Percentiles rank a stretch among this genome's conserved stretches.
Conservation (phyloP, 2,329 filamentous ascomycete species). For the Alternaria hordeiaustralica region DNA sequence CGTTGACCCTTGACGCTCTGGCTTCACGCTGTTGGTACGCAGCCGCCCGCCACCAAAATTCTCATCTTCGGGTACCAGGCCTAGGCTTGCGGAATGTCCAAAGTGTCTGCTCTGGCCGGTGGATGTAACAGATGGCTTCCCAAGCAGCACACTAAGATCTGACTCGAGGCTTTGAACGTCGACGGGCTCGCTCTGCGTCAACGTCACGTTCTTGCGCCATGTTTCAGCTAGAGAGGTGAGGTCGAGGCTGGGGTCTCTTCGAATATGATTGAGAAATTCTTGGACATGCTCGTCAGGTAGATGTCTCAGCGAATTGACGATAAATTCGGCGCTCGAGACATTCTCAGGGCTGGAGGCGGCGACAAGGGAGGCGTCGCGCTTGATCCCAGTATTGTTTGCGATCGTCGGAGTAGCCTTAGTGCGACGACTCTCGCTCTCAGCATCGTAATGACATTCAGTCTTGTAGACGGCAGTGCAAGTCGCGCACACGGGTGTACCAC, state of each 20-base stretch:
- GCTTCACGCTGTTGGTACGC: constrained; percentile 17
- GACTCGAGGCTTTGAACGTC: constrained; percentile 41
- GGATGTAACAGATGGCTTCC: constrained; percentile 42
- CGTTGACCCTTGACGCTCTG: constrained; percentile 31
- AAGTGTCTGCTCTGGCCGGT: constrained; percentile 46
- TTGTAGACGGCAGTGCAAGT: constrained; percentile 60
- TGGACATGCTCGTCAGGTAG: constrained; percentile 55
- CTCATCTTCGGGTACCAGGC: constrained; percentile 46
- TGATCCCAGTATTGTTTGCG: constrained; percentile 26
- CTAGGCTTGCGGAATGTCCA: constrained; percentile 47
- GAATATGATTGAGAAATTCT: constrained; percentile 52
- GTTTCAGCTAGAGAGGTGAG: constrained; percentile 49
- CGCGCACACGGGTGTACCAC: constrained; percentile 56
- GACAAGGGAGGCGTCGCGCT: constrained; percentile 37
- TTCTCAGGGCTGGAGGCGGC: constrained; percentile 14
- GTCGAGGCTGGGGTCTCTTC: constrained; percentile 50
- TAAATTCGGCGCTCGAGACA: constrained; percentile 40
- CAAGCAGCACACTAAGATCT: constrained; percentile 47
- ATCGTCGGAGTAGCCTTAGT: constrained; percentile 44
- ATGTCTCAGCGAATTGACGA: constrained; percentile 53
- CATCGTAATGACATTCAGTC: constrained; percentile 59
- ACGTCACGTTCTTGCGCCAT: constrained; percentile 48
- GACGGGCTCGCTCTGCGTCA: constrained; percentile 36
- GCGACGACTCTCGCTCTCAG: constrained; percentile 56
- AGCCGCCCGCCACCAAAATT: constrained; percentile 30